phyloP scores from a whole-genome alignment of 1,284 basidiomycete genomes.

The Stygiomarasmius scandens region DNA sequence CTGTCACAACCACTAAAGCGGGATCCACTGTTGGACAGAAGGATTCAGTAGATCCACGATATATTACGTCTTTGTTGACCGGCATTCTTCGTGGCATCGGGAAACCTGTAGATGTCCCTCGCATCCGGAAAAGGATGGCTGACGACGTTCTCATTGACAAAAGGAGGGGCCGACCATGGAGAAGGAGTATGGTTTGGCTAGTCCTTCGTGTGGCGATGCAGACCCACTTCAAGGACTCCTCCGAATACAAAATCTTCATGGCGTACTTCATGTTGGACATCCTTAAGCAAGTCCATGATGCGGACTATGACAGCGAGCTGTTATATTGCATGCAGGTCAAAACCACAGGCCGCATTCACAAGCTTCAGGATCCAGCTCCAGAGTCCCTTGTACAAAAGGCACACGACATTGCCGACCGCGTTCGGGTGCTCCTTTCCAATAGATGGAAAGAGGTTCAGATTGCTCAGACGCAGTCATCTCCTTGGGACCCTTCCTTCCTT shows the following conservation, averaged over 20 bases:
- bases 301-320: background rate
- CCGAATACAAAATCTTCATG: conserved; percentile 49
- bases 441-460: background rate
- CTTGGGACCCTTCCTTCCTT: background rate
- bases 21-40: conserved; percentile 4
- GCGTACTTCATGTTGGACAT: conserved; percentile 39
- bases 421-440: background rate
- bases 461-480: background rate
- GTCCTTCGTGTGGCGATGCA: conserved; percentile 47
- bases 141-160: conserved; percentile 49
- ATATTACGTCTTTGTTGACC: conserved; percentile 15
- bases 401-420: no score
- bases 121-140: conserved; percentile 41
- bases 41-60: conserved; percentile 13
- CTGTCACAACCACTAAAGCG: conserved; percentile 1
- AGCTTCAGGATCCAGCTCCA: background rate
- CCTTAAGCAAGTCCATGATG: conserved; percentile 21
- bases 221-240: conserved; percentile 33
- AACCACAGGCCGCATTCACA: background rate
- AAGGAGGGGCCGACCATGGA: conserved; percentile 39
- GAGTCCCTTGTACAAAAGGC: background rate
- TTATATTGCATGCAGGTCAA: background rate
- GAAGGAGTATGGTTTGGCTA: conserved; percentile 46
- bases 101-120: conserved; percentile 26
- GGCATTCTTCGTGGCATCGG: conserved; percentile 37